Base-by-base conservation (phyloP, 2,329 filamentous ascomycete species). In the Aspergillus ibericus region DNA sequence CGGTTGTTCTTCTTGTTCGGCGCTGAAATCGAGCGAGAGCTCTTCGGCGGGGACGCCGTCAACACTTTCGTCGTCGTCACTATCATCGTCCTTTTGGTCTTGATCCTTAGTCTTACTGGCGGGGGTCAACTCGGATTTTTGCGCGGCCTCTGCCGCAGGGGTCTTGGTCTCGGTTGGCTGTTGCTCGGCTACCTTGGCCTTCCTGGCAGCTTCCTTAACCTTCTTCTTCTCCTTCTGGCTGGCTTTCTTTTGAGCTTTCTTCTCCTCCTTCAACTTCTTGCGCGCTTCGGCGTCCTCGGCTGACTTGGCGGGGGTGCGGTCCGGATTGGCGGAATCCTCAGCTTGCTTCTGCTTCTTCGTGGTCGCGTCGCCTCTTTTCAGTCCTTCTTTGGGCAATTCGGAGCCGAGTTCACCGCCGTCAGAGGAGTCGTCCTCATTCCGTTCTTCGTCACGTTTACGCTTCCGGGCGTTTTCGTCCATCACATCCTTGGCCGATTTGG, bases 401-500 rank as follows among this genome's bases (percentile, higher is more conserved):
- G 74, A 72, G 55, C 74, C 76, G 16, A 76, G 52, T 79, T 83
- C 42, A 50, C 63, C 69, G 22, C 81, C 81, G 1, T 63, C 65
- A 20, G 80, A 80, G 5, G 79, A 81, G 13, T 55, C 56, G 15
- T 52, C 53, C 36, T 76, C 78, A 25, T 77, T 75, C 35, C 81
- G 81, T 58, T 87, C 78, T 63, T 89, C 85, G 55, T 87, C 85
- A 27, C 89, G 81, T 78, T 96, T 96, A 59, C 92, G 85, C 81
- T 96, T 96, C 68, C 78, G 79, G 54, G 84, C 84, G 56, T 90
- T 92, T 72, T 96, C 93, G 66, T 96, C 92, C 86, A 96, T 89
- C 61, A 97, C 87, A 75, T 98, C 93, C 75, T 96, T 93, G 61
- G 92, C 93, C 64, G 87, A 95, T 81, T 96, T 95, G 65, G 89